Percentiles rank a stretch among this genome's conserved stretches.
Conservation (phyloP, 345 rosid species). For the Rhodomyrtus tomentosa region DNA sequence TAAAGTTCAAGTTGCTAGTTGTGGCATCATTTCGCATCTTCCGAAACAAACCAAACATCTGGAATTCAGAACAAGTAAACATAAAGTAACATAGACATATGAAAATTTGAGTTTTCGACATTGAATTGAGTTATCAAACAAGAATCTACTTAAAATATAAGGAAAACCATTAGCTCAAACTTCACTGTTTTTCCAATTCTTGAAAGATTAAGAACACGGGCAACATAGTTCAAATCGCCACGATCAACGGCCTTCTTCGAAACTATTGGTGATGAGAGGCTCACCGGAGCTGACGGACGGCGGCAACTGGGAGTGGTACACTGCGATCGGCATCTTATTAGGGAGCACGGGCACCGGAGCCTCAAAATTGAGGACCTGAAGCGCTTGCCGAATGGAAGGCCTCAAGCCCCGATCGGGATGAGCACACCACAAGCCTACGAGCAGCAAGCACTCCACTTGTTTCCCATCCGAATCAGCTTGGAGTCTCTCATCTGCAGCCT, state of each 20-base stretch:
- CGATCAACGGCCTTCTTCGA: constrained; percentile 23
- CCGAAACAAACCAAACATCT: neutral
- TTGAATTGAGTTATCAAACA: neutral
- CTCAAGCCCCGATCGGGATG: constrained; percentile 1
- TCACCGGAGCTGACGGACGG: constrained; percentile 16
- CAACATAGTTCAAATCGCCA: neutral
- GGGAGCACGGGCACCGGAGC: constrained; percentile 1
- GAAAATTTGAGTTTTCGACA: neutral
- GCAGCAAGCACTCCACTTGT: constrained; percentile 8
- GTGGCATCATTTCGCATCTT: neutral
- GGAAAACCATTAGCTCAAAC: too few species aligned
- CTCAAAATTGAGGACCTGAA: constrained; percentile 2
- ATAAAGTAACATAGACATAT: neutral
- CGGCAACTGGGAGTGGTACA: constrained; percentile 2
- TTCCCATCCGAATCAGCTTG: neutral
- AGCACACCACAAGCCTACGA: constrained; percentile 16
- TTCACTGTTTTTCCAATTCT: too few species aligned
- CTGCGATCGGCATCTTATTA: constrained; percentile 5
- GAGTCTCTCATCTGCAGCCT: constrained; percentile 1
- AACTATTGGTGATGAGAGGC: constrained; percentile 5
- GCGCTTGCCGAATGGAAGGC: constrained; percentile 10
- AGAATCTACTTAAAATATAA: neutral
- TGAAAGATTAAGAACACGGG: too few species aligned
- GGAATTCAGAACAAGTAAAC: neutral
- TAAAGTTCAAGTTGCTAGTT: neutral